Evolutionary conservation across 179 eudicot genomes (phyloP).

Genomic region (Actinidia arguta): DNA sequence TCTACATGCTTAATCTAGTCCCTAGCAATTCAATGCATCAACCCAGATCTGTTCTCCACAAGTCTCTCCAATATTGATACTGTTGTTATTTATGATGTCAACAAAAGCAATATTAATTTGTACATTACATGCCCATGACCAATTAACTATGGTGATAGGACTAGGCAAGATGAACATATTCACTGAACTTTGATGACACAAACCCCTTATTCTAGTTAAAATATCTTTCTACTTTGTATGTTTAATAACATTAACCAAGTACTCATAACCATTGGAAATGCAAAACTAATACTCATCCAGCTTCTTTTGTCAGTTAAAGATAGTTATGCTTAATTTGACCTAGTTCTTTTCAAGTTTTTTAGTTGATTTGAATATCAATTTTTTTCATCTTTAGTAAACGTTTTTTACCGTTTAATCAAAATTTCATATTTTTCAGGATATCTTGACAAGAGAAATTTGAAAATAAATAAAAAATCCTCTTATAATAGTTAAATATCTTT

Average conservation of each 20-base stretch:
- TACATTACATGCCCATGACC: background rate
- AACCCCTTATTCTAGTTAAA: background rate
- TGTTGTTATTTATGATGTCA: background rate
- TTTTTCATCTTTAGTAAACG: background rate
- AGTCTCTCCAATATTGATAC: background rate
- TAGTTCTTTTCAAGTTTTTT: background rate
- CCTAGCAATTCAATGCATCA: constrained; percentile 6
- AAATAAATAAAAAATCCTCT: background rate
- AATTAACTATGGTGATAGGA: background rate
- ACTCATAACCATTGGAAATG: background rate
- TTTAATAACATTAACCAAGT: background rate
- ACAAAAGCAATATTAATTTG: background rate
- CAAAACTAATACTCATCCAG: background rate
- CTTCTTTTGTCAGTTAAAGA: background rate
- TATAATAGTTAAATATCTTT: background rate
- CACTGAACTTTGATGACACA: constrained; percentile 11
- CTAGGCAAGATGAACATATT: constrained; percentile 1
- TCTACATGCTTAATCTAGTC: background rate
- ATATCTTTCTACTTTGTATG: background rate
- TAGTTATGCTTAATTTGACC: background rate
- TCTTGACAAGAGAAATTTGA: too few species aligned
- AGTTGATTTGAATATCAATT: too few species aligned
- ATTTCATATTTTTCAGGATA: too few species aligned
- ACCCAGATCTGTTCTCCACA: background rate
- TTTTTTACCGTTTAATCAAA: too few species aligned